phyloP scores from a whole-genome alignment of 1,284 basidiomycete species.

The Naganishia sp. region DNA sequence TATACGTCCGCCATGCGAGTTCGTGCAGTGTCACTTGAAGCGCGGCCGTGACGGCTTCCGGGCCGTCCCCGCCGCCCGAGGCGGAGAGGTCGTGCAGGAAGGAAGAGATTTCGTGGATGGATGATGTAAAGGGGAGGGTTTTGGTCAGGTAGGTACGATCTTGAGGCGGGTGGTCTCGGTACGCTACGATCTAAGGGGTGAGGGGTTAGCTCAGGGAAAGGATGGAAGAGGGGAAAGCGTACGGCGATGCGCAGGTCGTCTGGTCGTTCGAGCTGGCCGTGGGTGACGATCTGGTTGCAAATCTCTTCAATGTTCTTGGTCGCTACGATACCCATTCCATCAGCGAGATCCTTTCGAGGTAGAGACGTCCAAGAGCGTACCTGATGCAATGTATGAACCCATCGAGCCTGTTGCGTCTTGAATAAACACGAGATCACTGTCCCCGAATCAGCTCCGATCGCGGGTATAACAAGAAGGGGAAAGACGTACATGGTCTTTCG shows the following conservation, averaged over 20 bases:
- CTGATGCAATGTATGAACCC: conserved; percentile 54
- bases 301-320: conserved; percentile 98
- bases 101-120: conserved; percentile 77
- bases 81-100: conserved; percentile 66
- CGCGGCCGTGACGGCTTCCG: conserved; percentile 95
- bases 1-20: conserved; percentile 86
- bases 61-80: conserved; percentile 94
- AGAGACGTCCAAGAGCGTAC: conserved; percentile 26
- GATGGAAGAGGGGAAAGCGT: conserved; percentile 34
- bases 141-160: conserved; percentile 91
- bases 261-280: conserved; percentile 78
- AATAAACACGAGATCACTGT: conserved; percentile 73
- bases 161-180: conserved; percentile 92
- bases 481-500: conserved; percentile 34
- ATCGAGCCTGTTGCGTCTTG: conserved; percentile 82
- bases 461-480: too few species aligned
- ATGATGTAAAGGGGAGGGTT: conserved; percentile 91
- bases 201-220: not conserved
- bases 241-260: conserved; percentile 90
- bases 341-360: not conserved
- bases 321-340: conserved; percentile 72
- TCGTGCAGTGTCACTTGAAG: conserved; percentile 75
- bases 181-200: conserved; percentile 63
- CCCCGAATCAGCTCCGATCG: not conserved
- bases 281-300: conserved; percentile 92